Base-by-base conservation (phyloP, 1,284 basidiomycete species). In the Leccinum brunneo-olivaceum region DNA sequence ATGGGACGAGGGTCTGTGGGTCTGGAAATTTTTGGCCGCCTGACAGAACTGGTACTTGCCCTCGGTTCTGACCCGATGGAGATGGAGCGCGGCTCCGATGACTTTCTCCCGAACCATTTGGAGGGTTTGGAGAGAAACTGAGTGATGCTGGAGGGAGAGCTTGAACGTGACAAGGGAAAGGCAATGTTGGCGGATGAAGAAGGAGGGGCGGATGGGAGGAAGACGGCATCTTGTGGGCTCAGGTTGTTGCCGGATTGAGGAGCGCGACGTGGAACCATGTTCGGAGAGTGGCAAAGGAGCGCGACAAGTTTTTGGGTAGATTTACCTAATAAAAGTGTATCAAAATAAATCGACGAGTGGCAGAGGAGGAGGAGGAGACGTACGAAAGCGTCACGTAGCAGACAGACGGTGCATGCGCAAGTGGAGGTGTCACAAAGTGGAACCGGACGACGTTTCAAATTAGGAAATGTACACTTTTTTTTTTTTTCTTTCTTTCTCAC, bases 1-100 rank as follows among this genome's bases (percentile, higher is more conserved):
- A 88, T 80, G 7, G 84, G 85, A 15, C 85, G 68, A 9, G 84
- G 85, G 56, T 89, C 85, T 1, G 84, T 86, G 3, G 85, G 85
- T 41, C 79, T 79, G 24, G 86, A 89, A 29, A 89, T 89, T 69
- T 85, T 87, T 43, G 77, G 80, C 48, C 82, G 84, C 52, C 84
- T 72, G 43, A 60, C 55, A 3, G 76, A 67, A 52, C 76, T 77
- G 24, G 70, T 70, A 50, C 78, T 81, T 2, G 73, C 55, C 48
- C 81, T 69, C 2, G 79, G 74, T 23, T 64, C 65, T n/a, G 60
- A 50, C 6, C 57, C 49, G 4, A 56, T 52, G 18, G 69, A 63
- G 25, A 59, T 43, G n/a, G 53, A 39, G 16, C 67, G 63, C 27
- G 65, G 49, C 48, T 75, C 69, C 9, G 64, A 58, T 6, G 64